Percentiles rank a stretch among this genome's conserved stretches.
These are phyloP conservation scores for Bruguiera hainesii DNA, from an alignment of 441 rosid genomes.

Conservation along the genomic window DNA sequence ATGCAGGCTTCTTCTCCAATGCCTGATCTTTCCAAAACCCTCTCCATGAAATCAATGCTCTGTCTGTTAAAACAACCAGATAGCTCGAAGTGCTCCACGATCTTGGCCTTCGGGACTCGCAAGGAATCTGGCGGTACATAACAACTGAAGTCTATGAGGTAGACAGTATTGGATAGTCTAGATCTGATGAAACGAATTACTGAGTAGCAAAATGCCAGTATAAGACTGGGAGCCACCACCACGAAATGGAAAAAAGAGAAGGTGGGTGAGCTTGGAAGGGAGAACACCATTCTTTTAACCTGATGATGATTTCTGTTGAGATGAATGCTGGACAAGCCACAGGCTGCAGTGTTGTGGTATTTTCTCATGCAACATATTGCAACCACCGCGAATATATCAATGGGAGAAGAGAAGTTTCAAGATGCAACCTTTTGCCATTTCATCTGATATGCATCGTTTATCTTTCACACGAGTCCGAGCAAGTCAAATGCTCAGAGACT, in stretches of 20 bases:
- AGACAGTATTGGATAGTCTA: slow-evolving; percentile 26
- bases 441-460: no score
- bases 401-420: no score
- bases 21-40: slow-evolving; percentile 48
- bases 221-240: slow-evolving; percentile 13
- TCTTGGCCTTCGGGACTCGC: slow-evolving; percentile 31
- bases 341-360: no score
- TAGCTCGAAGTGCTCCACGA: slow-evolving; percentile 36
- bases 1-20: slow-evolving; percentile 49
- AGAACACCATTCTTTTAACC: slow-evolving; percentile 4
- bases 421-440: no score
- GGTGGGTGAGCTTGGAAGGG: slow-evolving; percentile 14
- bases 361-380: no score
- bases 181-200: slow-evolving; percentile 14
- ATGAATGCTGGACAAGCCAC: no score
- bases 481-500: no score
- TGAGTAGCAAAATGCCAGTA: slow-evolving; percentile 22
- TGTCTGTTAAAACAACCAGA: slow-evolving; percentile 26
- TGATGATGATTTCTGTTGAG: no score
- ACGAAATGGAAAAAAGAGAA: slow-evolving; percentile 21
- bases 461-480: no score
- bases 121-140: slow-evolving; percentile 43
- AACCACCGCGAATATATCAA: no score
- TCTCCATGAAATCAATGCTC: slow-evolving; percentile 38
- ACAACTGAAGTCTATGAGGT: slow-evolving; percentile 52